phyloP scores from a whole-genome alignment of 257 asterid species.

The Nyctanthes arbortristis region DNA sequence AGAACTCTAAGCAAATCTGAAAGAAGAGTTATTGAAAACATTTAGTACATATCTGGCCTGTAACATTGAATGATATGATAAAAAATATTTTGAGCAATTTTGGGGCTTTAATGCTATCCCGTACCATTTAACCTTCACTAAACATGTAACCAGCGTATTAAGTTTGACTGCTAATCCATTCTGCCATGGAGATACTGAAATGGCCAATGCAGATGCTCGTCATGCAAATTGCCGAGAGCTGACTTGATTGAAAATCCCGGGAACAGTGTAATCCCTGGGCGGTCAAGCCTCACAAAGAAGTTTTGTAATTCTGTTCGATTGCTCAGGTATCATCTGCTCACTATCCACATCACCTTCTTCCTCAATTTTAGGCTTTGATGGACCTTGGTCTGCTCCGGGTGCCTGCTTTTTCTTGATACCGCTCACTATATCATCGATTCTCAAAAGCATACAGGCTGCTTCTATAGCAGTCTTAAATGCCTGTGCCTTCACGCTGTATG shows the following conservation, averaged over 20 bases:
- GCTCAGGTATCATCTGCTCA: conserved; percentile 85
- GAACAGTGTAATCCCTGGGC: not conserved
- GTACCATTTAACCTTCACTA: not conserved
- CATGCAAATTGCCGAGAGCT: not conserved
- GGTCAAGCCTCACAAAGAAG: not conserved
- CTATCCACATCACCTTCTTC: conserved; percentile 91
- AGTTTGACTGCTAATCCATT: not conserved
- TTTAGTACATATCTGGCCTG: not conserved
- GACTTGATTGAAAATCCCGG: not conserved
- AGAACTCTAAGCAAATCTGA: not conserved
- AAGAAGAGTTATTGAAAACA: not conserved
- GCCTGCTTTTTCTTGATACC: conserved; percentile 93
- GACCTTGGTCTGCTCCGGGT: conserved; percentile 61
- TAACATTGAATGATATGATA: not conserved
- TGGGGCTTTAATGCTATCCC: not conserved
- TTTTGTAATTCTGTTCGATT: not conserved
- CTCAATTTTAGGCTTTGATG: conserved; percentile 70
- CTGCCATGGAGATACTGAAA: not conserved
- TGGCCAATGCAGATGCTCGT: not conserved
- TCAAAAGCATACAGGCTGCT: conserved; percentile 96
- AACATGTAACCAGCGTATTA: not conserved
- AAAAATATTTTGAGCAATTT: not conserved
- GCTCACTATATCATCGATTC: conserved; percentile 95
- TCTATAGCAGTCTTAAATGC: conserved; percentile 96
- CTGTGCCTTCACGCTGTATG: conserved; percentile 87